Percentiles rank a stretch among this genome's conserved stretches.
These are phyloP conservation scores for Penicillium sp. DNA, from an alignment of 2,329 filamentous ascomycete genomes.

Conservation along the genomic window DNA sequence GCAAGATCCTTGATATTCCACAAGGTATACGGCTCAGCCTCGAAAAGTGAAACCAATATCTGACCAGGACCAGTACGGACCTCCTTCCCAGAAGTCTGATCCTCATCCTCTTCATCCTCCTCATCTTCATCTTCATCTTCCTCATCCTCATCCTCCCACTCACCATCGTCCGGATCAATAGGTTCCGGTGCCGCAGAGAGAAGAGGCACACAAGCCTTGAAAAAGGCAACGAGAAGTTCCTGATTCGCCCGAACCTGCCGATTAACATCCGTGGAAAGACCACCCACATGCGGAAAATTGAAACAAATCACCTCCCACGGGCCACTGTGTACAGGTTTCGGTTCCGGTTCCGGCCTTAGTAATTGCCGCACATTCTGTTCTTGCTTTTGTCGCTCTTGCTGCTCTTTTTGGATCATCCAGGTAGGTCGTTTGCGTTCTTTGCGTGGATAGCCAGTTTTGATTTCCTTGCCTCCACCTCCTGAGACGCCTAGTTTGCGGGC, in stretches of 20 bases:
- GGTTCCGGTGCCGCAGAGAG: constrained; percentile 31
- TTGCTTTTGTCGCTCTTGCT: neutral
- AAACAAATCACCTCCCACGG: constrained; percentile 80
- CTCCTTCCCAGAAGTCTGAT: constrained; percentile 18
- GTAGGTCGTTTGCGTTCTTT: constrained; percentile 32
- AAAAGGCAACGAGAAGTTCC: constrained; percentile 52
- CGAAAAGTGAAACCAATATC: constrained; percentile 85
- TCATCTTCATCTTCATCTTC: constrained; percentile 19
- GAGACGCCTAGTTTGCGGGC: constrained; percentile 42
- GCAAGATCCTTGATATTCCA: constrained; percentile 93
- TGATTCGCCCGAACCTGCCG: constrained; percentile 92
- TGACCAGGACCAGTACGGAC: constrained; percentile 42
- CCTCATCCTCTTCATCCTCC: constrained; percentile 10
- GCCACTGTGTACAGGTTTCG: constrained; percentile 22
- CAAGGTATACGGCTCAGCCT: constrained; percentile 88
- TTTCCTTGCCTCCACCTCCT: constrained; percentile 41
- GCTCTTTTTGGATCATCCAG: constrained; percentile 22
- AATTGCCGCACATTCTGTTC: neutral
- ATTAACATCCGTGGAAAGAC: constrained; percentile 88
- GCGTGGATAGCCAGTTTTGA: constrained; percentile 42
- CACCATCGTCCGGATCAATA: constrained; percentile 23
- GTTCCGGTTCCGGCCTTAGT: neutral
- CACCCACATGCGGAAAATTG: constrained; percentile 96
- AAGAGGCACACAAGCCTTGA: constrained; percentile 45
- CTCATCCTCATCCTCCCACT: constrained; percentile 26